Evolutionary conservation across 768 basidiomycete species (phyloP).

Genomic region (Crepidotus variabilis): DNA sequence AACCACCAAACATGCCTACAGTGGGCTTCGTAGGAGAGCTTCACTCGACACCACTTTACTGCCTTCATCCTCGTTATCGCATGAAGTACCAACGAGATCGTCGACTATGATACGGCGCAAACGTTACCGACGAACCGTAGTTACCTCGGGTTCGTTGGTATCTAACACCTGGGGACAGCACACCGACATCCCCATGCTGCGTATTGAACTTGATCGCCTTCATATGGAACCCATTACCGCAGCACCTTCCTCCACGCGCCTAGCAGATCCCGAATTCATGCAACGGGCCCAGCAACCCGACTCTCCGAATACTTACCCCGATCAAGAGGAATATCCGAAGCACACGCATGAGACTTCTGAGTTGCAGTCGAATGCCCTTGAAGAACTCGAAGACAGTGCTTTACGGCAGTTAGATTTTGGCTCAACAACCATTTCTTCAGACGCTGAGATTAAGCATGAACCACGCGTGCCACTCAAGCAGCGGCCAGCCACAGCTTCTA

Average conservation of each 20-base stretch:
- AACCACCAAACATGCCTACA: neutral
- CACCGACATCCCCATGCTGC: neutral
- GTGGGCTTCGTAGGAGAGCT: neutral
- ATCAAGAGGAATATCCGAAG: neutral
- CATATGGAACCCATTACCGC: neutral
- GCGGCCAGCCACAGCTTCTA: neutral
- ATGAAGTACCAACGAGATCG: neutral
- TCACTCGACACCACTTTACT: neutral
- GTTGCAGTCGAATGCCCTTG: neutral
- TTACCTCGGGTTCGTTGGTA: neutral
- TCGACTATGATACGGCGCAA: neutral
- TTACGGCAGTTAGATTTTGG: neutral
- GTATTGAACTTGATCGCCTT: neutral
- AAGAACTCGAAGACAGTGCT: neutral
- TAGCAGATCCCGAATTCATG: conserved; percentile 8
- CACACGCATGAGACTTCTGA: neutral
- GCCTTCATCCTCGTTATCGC: neutral
- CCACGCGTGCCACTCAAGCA: neutral
- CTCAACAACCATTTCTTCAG: neutral
- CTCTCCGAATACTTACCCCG: conserved; percentile 6
- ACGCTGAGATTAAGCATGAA: neutral
- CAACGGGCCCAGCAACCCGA: conserved; percentile 16
- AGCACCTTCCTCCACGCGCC: neutral
- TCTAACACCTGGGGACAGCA: neutral
- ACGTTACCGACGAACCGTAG: neutral